phyloP scores from a whole-genome alignment of 345 rosid genomes.

The Gossypioides kirkii region DNA sequence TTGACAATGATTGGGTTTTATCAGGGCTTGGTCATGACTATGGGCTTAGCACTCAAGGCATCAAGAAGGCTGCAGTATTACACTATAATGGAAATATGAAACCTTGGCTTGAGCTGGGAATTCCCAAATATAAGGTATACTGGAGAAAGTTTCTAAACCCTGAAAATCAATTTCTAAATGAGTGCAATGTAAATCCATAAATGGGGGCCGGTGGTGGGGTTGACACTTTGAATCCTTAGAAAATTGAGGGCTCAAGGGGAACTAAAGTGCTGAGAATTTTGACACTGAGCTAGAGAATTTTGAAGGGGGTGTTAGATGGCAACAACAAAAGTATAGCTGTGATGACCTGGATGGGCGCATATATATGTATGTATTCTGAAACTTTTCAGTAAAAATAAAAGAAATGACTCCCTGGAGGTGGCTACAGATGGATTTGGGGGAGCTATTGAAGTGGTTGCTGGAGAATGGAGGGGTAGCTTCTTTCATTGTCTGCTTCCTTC shows the following conservation, averaged over 20 bases:
- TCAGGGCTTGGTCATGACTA: slow-evolving; percentile 85
- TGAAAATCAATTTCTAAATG: slow-evolving; percentile 58
- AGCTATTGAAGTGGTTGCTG: background rate
- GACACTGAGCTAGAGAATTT: slow-evolving; percentile 20
- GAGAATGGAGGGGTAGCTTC: background rate
- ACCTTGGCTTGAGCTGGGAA: slow-evolving; percentile 96
- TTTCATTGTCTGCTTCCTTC: background rate
- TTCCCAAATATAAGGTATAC: slow-evolving; percentile 55
- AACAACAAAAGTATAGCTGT: background rate
- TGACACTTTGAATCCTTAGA: slow-evolving; percentile 5
- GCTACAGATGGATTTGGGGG: slow-evolving; percentile 3
- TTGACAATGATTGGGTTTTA: slow-evolving; percentile 59
- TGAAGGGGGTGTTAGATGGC: slow-evolving; percentile 10
- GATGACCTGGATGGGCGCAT: background rate
- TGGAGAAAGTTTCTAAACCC: slow-evolving; percentile 73
- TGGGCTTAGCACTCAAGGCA: slow-evolving; percentile 34
- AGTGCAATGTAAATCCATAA: slow-evolving; percentile 76
- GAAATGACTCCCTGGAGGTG: background rate
- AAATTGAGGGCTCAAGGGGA: slow-evolving; percentile 17
- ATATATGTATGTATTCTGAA: background rate
- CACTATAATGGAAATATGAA: slow-evolving; percentile 97
- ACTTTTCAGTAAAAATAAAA: background rate
- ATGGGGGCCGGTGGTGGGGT: slow-evolving; percentile 18
- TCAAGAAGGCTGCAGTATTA: slow-evolving; percentile 61
- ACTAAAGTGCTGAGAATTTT: slow-evolving; percentile 22